Evolutionary conservation across 2,329 filamentous ascomycete genomes (phyloP).

Genomic region (Ramichloridium luteum): DNA sequence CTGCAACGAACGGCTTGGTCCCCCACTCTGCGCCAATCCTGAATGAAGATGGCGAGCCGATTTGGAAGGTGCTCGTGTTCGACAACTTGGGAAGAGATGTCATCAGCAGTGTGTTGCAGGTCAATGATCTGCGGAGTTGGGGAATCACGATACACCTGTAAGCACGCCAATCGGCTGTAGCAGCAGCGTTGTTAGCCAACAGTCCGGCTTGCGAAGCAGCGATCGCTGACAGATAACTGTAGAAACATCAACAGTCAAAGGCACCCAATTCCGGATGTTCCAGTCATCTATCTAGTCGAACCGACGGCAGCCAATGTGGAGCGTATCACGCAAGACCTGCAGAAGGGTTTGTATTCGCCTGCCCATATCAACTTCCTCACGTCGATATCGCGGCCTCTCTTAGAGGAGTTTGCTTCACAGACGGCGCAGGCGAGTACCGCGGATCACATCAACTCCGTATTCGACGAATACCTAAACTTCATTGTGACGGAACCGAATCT

Average conservation of each 20-base stretch:
- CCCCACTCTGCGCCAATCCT: constrained; percentile 66
- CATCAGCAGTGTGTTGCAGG: constrained; percentile 87
- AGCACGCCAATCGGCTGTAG: constrained; percentile 19
- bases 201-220: too few relatives aligned
- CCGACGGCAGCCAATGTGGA: constrained; percentile 71
- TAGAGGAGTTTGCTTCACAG: constrained; percentile 89
- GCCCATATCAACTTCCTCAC: constrained; percentile 96
- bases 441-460: constrained; percentile 83
- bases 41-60: constrained; percentile 76
- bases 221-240: constrained; percentile 19
- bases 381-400: constrained; percentile 74
- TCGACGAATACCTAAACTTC: constrained; percentile 95
- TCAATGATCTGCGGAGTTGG: constrained; percentile 83
- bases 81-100: constrained; percentile 86
- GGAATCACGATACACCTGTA: constrained; percentile 96
- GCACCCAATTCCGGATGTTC: constrained; percentile 89
- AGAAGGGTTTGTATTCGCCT: constrained; percentile 78
- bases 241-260: constrained; percentile 68
- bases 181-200: constrained; percentile 1
- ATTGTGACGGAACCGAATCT: constrained; percentile 91
- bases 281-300: constrained; percentile 91
- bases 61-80: constrained; percentile 97
- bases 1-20: constrained; percentile 49
- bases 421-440: constrained; percentile 74
- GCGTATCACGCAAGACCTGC: constrained; percentile 71